A percentile compares a stretch with the other conserved stretches of the same genome.
Evolutionary conservation across 345 rosid genomes (phyloP).

Genomic region (Pseudoturritis turrita): DNA sequence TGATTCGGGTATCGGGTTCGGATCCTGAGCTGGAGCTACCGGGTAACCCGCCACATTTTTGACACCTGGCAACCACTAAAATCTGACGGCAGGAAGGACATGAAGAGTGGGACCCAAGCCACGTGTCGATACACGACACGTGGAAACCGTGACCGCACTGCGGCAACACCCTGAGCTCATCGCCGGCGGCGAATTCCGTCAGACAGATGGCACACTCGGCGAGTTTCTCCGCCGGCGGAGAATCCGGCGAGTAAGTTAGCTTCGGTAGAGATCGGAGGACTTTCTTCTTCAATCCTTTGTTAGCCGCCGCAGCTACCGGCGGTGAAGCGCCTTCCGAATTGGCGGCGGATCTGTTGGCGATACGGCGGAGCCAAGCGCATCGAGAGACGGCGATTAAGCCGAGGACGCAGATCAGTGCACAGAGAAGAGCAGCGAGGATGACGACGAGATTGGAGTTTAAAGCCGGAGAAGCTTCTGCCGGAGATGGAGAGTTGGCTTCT

Average conservation of each 20-base stretch:
- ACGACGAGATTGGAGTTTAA: conserved; percentile 69
- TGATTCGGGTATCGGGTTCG: conserved; percentile 34
- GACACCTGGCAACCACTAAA: conserved; percentile 55
- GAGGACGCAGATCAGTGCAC: conserved; percentile 76
- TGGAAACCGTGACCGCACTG: conserved; percentile 94
- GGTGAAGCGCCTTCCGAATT: conserved; percentile 7
- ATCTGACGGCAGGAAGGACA: conserved; percentile 95
- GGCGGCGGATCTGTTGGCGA: conserved; percentile 30
- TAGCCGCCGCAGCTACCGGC: conserved; percentile 45
- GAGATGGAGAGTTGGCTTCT: conserved; percentile 21
- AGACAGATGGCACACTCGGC: conserved; percentile 84
- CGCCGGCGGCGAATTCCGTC: conserved; percentile 62
- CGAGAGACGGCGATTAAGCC: conserved; percentile 84
- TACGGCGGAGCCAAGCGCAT: conserved; percentile 89
- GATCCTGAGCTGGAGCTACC: conserved; percentile 35
- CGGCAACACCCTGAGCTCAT: conserved; percentile 77
- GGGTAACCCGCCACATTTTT: conserved; percentile 73
- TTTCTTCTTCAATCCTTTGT: conserved; percentile 82
- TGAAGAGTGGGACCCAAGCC: conserved; percentile 92
- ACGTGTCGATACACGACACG: conserved; percentile 78
- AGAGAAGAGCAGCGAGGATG: conserved; percentile 81
- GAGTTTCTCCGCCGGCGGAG: conserved; percentile 32
- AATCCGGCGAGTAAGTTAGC: conserved; percentile 48
- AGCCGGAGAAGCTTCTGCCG: conserved; percentile 25
- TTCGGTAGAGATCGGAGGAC: conserved; percentile 72